phyloP scores from a whole-genome alignment of 352 stramenopile species.

The Pythium vanterpoolii region DNA sequence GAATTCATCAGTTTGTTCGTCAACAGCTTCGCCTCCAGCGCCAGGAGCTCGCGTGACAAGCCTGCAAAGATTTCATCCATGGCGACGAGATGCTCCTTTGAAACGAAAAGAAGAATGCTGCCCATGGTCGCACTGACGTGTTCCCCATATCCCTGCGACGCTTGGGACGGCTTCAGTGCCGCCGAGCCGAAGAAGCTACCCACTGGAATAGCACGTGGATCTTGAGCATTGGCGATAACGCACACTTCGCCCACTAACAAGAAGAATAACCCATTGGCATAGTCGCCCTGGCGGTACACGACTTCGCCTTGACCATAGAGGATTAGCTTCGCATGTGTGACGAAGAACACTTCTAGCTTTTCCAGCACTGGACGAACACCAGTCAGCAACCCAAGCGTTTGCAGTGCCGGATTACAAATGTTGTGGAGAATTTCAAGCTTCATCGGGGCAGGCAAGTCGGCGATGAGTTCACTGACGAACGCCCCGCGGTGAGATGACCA shows the following conservation, averaged over 20 bases:
- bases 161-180: slow-evolving; percentile 23
- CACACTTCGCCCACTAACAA: slow-evolving; percentile 52
- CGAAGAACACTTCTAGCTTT: slow-evolving; percentile 49
- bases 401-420: slow-evolving; percentile 54
- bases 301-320: slow-evolving; percentile 65
- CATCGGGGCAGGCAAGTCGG: slow-evolving; percentile 55
- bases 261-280: slow-evolving; percentile 53
- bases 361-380: slow-evolving; percentile 43
- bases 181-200: slow-evolving; percentile 57
- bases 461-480: slow-evolving; percentile 52
- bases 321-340: slow-evolving; percentile 66
- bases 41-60: no score
- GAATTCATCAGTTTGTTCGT: slow-evolving; percentile 30
- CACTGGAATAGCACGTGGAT: slow-evolving; percentile 37
- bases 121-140: slow-evolving; percentile 31
- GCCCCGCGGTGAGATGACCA: slow-evolving; percentile 67
- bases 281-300: slow-evolving; percentile 64
- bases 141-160: slow-evolving; percentile 28
- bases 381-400: slow-evolving; percentile 45
- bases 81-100: slow-evolving; percentile 48
- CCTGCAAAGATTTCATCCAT: no score
- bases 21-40: no score
- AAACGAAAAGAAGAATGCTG: slow-evolving; percentile 42
- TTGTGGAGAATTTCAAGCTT: slow-evolving; percentile 59
- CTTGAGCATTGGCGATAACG: slow-evolving; percentile 33